Evolutionary conservation across 1,139 yeast genomes (phyloP).

Genomic region (Geotrichum bryndzae): DNA sequence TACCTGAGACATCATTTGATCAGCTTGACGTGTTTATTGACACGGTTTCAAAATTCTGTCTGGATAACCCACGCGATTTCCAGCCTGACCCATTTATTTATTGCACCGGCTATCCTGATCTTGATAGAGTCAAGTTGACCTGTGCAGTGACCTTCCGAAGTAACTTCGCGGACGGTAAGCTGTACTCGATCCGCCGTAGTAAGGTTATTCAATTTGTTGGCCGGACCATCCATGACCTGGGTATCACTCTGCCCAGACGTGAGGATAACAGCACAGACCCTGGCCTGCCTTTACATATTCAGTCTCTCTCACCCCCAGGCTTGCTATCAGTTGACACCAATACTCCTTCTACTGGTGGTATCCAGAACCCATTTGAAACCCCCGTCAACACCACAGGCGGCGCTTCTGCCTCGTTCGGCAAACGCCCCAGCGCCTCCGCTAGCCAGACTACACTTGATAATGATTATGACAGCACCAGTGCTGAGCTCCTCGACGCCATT

Average conservation of each 20-base stretch:
- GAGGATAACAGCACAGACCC: constrained; percentile 35
- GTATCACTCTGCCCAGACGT: constrained; percentile 24
- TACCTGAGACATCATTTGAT: constrained; percentile 37
- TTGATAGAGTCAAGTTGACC: constrained; percentile 33
- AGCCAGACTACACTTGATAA: not conserved
- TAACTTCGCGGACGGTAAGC: constrained; percentile 35
- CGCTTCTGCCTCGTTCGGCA: not conserved
- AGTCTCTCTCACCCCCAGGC: not conserved
- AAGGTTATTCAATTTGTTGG: constrained; percentile 31
- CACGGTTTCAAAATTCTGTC: constrained; percentile 32
- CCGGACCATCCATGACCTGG: constrained; percentile 35
- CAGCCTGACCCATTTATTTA: constrained; percentile 33
- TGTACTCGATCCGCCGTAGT: constrained; percentile 32
- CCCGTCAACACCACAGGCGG: not conserved
- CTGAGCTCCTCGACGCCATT: not conserved
- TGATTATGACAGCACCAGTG: not conserved
- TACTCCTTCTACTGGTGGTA: not conserved
- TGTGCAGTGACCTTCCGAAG: constrained; percentile 32
- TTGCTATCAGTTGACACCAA: not conserved
- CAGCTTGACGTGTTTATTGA: constrained; percentile 34
- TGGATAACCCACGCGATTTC: constrained; percentile 36
- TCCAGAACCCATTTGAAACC: not conserved
- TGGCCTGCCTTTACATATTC: constrained; percentile 27
- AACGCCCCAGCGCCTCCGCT: not conserved
- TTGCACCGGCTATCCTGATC: constrained; percentile 34